Evolutionary conservation across 768 basidiomycete species (phyloP), one percentile per base, ranked within the genome.

Genomic region (Strobilomyces confusus): DNA sequence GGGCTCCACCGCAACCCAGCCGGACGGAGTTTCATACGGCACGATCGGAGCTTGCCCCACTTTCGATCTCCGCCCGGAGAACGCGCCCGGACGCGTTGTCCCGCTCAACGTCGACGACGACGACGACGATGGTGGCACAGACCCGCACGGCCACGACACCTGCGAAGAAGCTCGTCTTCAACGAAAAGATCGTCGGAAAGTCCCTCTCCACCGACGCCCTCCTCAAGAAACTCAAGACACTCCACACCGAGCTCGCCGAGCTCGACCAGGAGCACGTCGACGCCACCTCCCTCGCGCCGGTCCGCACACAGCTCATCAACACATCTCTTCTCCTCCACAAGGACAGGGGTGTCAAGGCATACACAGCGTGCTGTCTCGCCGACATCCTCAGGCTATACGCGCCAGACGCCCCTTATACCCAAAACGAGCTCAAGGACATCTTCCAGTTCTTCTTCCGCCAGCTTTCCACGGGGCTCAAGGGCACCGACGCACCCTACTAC

Each of bases 391-490:
- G 93, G 40, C 80, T 98, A 36, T 98, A 92, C 68, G 97, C 97
- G 1, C 97, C 97, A 1, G 93, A 98, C 69, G 95, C 97, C 22
- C 97, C 97, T 13, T 98, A 95, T 67, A 95, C 87, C 14, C 84
- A 87, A 46, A 72, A 79, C 44, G 91, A 98, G 68, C 82, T 98
- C 33, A 80, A 90, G 75, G 93, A 97, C 70, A 95, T 98, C 67
- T 99, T 99, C 72, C 84, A 93, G 62, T 98, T 99, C 78, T 92
- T 98, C 80, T 85, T 93, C 67, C 77, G 83, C 33, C 95, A 97
- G 68, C 84, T 99, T 52, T 74, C 78, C 3, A 77, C 76, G 1
- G 86, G 86, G 1, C 82, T 93, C 63, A 87, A 86, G 58, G 82
- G 85, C 36, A 73, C 84, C 0, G 90, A 95, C 51, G 79, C 86